Conservation (phyloP, 2,329 filamentous ascomycete genomes). For the Aspergillus sp. region DNA sequence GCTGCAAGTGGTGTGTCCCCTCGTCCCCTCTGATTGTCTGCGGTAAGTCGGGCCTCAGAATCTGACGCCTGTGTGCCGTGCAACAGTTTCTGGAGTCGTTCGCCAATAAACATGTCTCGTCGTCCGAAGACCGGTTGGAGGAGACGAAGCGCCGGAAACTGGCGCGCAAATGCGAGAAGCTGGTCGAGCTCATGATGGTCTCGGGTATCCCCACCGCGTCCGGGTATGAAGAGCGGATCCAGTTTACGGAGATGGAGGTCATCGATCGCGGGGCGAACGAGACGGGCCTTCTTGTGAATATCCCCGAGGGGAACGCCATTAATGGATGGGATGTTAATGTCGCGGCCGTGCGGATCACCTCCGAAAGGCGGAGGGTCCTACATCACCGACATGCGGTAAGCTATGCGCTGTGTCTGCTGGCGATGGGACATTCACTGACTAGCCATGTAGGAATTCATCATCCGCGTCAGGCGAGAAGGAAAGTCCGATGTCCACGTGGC, state of each 20-base stretch:
- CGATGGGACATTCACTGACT: neutral
- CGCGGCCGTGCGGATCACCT: constrained; percentile 71
- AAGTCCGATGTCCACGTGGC: constrained; percentile 70
- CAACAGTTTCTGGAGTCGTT: constrained; percentile 94
- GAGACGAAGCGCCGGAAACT: constrained; percentile 92
- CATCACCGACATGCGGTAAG: constrained; percentile 84
- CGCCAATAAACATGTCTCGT: constrained; percentile 92
- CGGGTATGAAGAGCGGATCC: constrained; percentile 93
- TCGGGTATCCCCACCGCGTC: constrained; percentile 92
- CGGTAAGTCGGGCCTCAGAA: neutral
- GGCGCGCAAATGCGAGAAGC: constrained; percentile 83
- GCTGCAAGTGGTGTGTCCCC: constrained; percentile 67
- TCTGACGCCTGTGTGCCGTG: constrained; percentile 5
- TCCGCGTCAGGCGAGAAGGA: constrained; percentile 71
- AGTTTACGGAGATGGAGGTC: constrained; percentile 93
- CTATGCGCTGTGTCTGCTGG: constrained; percentile 9
- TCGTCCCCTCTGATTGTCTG: neutral
- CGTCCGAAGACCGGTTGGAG: constrained; percentile 88
- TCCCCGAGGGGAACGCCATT: constrained; percentile 83
- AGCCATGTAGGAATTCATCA: constrained; percentile 65
- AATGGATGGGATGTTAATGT: constrained; percentile 98
- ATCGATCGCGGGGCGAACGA: constrained; percentile 90
- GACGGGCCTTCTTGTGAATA: constrained; percentile 72
- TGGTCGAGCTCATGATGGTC: constrained; percentile 99
- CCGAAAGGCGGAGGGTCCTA: constrained; percentile 74